Evolutionary conservation across 2,329 filamentous ascomycete genomes (phyloP), one percentile per base, ranked within the genome.

Genomic region (Aspergillus sclerotialis): DNA sequence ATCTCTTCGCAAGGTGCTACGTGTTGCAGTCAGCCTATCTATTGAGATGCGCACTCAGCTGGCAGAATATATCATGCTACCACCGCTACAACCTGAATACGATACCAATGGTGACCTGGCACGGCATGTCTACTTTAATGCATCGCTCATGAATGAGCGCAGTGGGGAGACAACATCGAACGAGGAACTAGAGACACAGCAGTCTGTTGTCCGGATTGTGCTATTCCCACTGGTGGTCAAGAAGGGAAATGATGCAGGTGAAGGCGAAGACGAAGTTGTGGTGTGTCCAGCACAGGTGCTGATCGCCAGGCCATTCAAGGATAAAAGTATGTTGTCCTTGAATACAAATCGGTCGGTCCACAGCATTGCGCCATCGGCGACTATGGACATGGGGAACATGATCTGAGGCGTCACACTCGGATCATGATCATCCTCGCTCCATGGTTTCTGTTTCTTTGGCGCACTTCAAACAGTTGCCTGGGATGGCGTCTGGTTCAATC

Each of bases 31-130:
- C 32, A 83, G 85, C 38, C 76, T 98, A 8, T 88, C 88, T 1
- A 80, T 98, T 46, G 89, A 95, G 67, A 98, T 98, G 92, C 88
- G 92, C 57, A 93, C 84, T 11, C 92, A 98, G 61, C 80, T 87
- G 39, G 88, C 92, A 24, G 92, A 96, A 67, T 98, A 94, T 68
- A 92, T 94, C 69, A 98, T 98, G 90, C 79, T 96, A 12, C 90
- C 92, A 17, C 92, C 92, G 4, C 72, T 94, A 36, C 86, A 92
- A 61, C 92, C 92, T 14, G 88, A 95, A 61, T 96, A 94, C 63
- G 89, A 96, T 61, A 82, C 80, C 49, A 87, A 92, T 43, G 92
- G 92, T 49, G 90, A 96, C 53, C 76, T 98, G 7, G 75, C 82
- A 11, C 83, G 85, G 35, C 90, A 89, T 37, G 86, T 96, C 7